Evolutionary conservation across 2,329 filamentous ascomycete genomes (phyloP), one percentile per base, ranked within the genome.

Genomic region (Aspergillus hortae): DNA sequence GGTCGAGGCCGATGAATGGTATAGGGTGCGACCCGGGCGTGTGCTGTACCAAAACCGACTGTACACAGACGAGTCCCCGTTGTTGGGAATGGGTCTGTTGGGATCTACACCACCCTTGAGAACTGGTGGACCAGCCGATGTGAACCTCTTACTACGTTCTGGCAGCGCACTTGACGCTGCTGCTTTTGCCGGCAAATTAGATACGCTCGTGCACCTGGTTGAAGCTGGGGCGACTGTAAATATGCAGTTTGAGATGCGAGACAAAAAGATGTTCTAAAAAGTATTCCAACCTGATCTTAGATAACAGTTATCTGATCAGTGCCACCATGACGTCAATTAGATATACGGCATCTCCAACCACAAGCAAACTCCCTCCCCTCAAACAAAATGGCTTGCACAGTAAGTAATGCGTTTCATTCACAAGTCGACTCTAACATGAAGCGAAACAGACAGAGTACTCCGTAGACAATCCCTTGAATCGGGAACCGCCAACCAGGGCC

Each of bases 401-500:
- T 38, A 38, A 38, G 35, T 38, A 17, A 15, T 4, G 6, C 35
- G n/a, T 15, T n/a, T 9, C 15, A 4, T 15, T 38, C 6, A 7
- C 35, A 15, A 38, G 15, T 15, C 12, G 4, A 17, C 14, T 12
- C 35, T 38, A 38, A 38, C 7, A 15, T n/a, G n/a, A 11, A 40
- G 11, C 9, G 17, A 49, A 56, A 35, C 30, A 61, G 30, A 44
- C 46, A 30, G 58, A 62, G 15, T 61, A 60, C 42, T 56, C 63
- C 10, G 53, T 59, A 38, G 53, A 63, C 15, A 61, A 62, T n/a
- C 69, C 68, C 2, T 50, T 71, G 49, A 71, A 71, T 45, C 61
- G 63, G 3, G 69, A 72, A 49, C 62, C 66, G 17, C 48, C 58
- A 11, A 53, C 63, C 45, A 61, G 67, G 46, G 56, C 64, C 30